Conservation (phyloP, 306 rosid species). For the Quercus engelmannii region DNA sequence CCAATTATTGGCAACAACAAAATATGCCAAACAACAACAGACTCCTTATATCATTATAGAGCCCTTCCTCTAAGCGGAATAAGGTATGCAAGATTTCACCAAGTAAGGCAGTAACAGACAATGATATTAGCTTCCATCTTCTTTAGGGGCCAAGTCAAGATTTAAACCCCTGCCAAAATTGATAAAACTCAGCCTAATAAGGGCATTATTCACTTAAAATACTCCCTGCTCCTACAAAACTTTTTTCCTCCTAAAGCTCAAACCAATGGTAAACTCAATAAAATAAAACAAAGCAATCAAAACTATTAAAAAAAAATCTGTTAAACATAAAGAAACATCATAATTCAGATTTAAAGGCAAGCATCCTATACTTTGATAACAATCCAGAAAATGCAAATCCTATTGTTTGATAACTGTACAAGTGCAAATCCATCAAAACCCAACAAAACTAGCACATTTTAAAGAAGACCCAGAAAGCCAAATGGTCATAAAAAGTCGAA, state of each 20-base stretch:
- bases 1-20: not conserved
- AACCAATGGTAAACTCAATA: not conserved
- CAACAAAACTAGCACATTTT: not conserved
- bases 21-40: not conserved
- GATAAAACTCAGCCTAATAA: slow-evolving; percentile 21
- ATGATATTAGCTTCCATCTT: slow-evolving; percentile 3
- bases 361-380: not conserved
- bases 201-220: slow-evolving; percentile 13
- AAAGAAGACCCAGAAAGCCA: slow-evolving; percentile 11
- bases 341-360: not conserved
- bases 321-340: not conserved
- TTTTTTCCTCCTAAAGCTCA: not conserved
- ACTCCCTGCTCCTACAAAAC: not conserved
- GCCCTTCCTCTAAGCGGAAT: not conserved
- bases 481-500: slow-evolving; percentile 3
- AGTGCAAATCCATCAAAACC: not conserved
- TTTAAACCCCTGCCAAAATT: slow-evolving; percentile 31
- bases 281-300: not conserved
- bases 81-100: not conserved
- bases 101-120: not conserved
- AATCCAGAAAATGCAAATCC: too few species aligned
- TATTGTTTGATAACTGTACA: not conserved
- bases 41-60: not conserved
- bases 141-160: slow-evolving; percentile 23
- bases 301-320: not conserved